Evolutionary conservation across 257 asterid genomes (phyloP).

Genomic region (Nicotiana obtusifolia): DNA sequence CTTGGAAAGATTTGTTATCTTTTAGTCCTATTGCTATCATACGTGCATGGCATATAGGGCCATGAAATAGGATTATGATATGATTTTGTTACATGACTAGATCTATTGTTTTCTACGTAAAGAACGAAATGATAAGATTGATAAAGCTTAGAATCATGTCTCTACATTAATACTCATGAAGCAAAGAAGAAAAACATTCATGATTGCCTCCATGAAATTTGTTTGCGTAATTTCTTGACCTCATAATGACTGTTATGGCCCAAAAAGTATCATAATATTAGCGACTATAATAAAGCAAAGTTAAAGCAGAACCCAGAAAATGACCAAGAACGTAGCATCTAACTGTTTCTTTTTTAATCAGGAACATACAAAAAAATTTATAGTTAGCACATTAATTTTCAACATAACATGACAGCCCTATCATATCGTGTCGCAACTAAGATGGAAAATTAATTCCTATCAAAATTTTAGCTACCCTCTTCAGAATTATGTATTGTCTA

Average conservation of each 20-base stretch:
- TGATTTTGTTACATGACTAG: not conserved
- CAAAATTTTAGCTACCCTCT: not conserved
- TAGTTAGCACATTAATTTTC: not conserved
- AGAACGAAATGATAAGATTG: constrained; percentile 4
- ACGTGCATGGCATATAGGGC: constrained; percentile 32
- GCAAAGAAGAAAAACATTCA: constrained; percentile 6
- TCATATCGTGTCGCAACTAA: not conserved
- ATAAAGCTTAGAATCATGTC: constrained; percentile 16
- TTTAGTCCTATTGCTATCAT: not conserved
- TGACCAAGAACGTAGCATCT: not conserved
- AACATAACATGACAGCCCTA: not conserved
- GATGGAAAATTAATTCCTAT: not conserved
- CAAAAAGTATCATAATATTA: not conserved
- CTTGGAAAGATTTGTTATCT: not conserved
- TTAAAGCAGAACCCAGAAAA: not conserved
- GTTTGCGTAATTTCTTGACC: constrained; percentile 9
- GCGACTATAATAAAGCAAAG: not conserved
- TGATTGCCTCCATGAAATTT: constrained; percentile 9
- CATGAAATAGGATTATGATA: not conserved
- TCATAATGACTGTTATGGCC: constrained; percentile 3
- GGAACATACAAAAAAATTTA: not conserved
- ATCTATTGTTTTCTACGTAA: not conserved
- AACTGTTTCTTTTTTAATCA: not conserved
- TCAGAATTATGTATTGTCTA: not conserved
- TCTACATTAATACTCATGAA: constrained; percentile 20